A percentile compares a stretch with the other conserved stretches of the same genome.
phyloP scores from a whole-genome alignment of 2,329 filamentous ascomycete genomes.

The Colletotrichum musicola region DNA sequence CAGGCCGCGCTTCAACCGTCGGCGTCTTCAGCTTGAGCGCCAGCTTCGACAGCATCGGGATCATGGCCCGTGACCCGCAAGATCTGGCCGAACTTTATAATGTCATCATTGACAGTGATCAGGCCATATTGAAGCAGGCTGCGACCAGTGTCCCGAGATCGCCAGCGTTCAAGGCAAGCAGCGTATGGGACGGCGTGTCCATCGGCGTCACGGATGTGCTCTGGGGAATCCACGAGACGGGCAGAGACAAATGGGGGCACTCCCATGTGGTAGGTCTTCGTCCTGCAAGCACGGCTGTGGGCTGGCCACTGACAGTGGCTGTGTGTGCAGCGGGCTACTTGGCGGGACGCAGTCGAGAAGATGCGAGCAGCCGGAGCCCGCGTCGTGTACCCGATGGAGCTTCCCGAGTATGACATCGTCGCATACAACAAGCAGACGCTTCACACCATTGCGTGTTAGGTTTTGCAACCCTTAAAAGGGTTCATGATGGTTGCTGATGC shows the following conservation, averaged over 20 bases:
- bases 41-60: conserved; percentile 42
- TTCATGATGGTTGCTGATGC: not conserved
- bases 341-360: conserved; percentile 31
- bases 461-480: not conserved
- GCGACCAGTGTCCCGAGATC: not conserved
- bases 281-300: not conserved
- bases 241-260: conserved; percentile 40
- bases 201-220: conserved; percentile 40
- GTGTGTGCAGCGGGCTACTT: conserved; percentile 32
- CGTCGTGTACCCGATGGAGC: conserved; percentile 37
- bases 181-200: conserved; percentile 27
- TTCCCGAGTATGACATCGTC: conserved; percentile 20
- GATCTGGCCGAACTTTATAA: conserved; percentile 40
- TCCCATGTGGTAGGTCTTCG: conserved; percentile 37
- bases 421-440: conserved; percentile 35
- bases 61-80: conserved; percentile 41
- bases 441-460: conserved; percentile 39
- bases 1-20: conserved; percentile 33
- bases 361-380: conserved; percentile 36
- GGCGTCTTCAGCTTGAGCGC: conserved; percentile 38
- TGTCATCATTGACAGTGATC: conserved; percentile 15
- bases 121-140: not conserved
- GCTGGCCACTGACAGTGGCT: not conserved
- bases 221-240: conserved; percentile 37
- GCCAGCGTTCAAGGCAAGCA: not conserved